Evolutionary conservation across 2,329 filamentous ascomycete species (phyloP).

Genomic region (Cadophora sp.): DNA sequence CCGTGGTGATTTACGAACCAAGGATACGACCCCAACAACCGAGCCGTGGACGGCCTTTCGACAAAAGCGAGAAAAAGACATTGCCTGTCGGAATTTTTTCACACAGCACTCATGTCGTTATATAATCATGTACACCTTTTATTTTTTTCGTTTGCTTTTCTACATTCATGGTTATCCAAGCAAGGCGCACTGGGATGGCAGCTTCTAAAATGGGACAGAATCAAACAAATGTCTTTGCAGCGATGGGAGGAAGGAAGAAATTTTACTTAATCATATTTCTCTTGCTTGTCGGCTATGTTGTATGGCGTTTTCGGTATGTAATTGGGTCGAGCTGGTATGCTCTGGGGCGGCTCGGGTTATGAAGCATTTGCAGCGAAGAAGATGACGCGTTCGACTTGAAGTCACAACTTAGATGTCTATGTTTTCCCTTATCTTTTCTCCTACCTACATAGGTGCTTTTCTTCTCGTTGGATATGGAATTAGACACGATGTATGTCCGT

Average conservation of each 20-base stretch:
- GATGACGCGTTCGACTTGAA: conserved; percentile 6
- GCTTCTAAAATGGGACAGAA: conserved; percentile 9
- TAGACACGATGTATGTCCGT: neutral
- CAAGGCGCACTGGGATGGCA: conserved; percentile 31
- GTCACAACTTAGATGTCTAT: conserved; percentile 7
- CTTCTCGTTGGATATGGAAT: conserved; percentile 5
- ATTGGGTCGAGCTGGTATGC: conserved; percentile 27
- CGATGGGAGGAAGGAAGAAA: conserved; percentile 16
- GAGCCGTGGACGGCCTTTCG: conserved; percentile 23
- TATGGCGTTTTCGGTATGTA: conserved; percentile 20
- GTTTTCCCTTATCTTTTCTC: neutral
- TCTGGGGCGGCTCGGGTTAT: conserved; percentile 24
- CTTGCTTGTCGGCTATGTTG: conserved; percentile 13
- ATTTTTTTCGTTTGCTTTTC: conserved; percentile 17
- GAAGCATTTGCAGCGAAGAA: conserved; percentile 23
- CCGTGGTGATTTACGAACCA: conserved; percentile 14
- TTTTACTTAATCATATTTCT: conserved; percentile 18
- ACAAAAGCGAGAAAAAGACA: conserved; percentile 24
- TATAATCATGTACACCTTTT: conserved; percentile 35
- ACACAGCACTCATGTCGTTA: conserved; percentile 29
- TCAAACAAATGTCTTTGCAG: conserved; percentile 5
- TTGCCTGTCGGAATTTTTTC: conserved; percentile 8
- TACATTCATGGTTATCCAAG: conserved; percentile 25
- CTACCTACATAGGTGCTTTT: neutral
- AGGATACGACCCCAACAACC: conserved; percentile 6